phyloP scores from a whole-genome alignment of 495 filamentous ascomycete genomes.

The Penicillium subrubescens region DNA sequence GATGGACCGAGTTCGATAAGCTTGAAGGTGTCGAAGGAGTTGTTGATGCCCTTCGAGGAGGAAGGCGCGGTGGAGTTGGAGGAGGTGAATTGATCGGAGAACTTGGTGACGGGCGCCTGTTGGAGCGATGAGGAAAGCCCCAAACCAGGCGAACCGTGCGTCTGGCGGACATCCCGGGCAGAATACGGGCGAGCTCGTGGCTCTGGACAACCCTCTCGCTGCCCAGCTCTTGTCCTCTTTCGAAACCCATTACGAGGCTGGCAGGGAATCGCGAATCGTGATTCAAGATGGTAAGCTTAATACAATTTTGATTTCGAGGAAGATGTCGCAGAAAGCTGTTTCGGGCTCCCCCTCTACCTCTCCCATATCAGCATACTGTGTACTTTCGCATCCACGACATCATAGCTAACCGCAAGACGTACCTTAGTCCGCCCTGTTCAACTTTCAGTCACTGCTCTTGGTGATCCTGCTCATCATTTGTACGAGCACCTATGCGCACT shows the following conservation, averaged over 20 bases:
- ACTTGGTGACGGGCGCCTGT: not conserved
- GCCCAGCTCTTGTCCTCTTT: not conserved
- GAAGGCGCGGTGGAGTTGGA: not conserved
- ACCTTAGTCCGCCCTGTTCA: slow-evolving; percentile 88
- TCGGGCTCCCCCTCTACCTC: not conserved
- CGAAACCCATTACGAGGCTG: not conserved
- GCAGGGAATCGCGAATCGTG: not conserved
- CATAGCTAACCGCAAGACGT: slow-evolving; percentile 17
- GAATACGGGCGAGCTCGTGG: slow-evolving; percentile 17
- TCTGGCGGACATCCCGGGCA: slow-evolving; percentile 29
- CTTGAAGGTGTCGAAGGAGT: not conserved
- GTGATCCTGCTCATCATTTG: slow-evolving; percentile 95
- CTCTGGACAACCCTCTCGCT: not conserved
- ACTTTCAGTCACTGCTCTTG: slow-evolving; percentile 91
- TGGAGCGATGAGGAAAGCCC: not conserved
- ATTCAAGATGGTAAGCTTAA: slow-evolving; percentile 23
- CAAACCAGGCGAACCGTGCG: slow-evolving; percentile 20
- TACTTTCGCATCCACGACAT: slow-evolving; percentile 10
- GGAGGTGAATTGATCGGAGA: not conserved
- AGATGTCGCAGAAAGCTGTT: not conserved
- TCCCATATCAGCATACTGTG: slow-evolving; percentile 17
- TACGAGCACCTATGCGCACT: slow-evolving; percentile 90
- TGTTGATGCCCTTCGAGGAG: not conserved
- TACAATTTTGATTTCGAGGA: not conserved
- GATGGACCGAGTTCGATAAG: slow-evolving; percentile 3